Base-by-base conservation (phyloP, 2,329 filamentous ascomycete genomes). In the Ophiostoma himal-ulmi region DNA sequence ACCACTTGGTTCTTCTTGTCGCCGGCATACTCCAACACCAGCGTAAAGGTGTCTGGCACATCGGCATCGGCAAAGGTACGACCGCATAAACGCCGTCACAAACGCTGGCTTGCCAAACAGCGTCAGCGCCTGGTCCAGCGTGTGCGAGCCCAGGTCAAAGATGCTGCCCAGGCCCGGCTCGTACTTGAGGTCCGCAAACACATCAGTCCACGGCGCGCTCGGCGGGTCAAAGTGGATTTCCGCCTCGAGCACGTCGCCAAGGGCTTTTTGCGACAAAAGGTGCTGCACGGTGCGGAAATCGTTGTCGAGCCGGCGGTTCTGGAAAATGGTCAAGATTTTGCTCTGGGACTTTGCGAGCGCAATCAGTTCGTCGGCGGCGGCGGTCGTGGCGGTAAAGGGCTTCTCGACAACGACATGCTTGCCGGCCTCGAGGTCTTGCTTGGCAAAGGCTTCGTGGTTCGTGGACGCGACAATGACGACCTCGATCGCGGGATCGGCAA, bases 351-450 rank as follows among this genome's bases (percentile, higher is more conserved):
- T 78, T 2, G 84, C 82, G 30, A 85, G 77, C 1, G 78, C 75
- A 41, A 84, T 82, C 6, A 90, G 81, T 69, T 84, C 81, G 48
- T 84, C 80, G 8, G 87, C 88, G 75, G 89, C 86, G 66, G 81
- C 78, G 4, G 82, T 81, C 1, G 87, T 88, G 10, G 84, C 83
- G 1, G 86, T 86, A 90, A 90, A 68, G 0, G 88, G 88, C 77
- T 90, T 90, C 77, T 91, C 88, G 71, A 87, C 86, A 14, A 90
- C 81, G 14, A 89, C 81, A 76, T 90, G 85, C 78, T 90, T 90
- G 69, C 86, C 86, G 1, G 82, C 80, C 73, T 85, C 81, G 60
- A 91, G 78, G 0, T 86, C 86, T 71, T 82, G 75, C 76, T 86
- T 86, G 11, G 82, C 80, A 74, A 89, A 81, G 3, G 80, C 77